These are phyloP conservation scores for Xylaria telfairii DNA, from an alignment of 495 filamentous ascomycete genomes.

Conservation along the genomic window DNA sequence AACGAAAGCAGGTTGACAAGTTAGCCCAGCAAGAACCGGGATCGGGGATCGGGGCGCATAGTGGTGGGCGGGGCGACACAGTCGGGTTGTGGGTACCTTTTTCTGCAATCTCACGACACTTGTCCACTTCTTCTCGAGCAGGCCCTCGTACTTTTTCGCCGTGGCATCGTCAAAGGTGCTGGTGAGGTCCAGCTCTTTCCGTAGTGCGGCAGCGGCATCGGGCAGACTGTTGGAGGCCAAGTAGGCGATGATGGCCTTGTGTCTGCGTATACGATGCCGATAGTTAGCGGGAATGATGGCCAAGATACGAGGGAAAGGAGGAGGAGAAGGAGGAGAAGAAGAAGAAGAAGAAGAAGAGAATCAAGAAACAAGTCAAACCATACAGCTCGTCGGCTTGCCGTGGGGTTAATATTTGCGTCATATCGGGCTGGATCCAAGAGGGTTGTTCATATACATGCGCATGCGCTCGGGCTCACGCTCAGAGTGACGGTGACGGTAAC, in stretches of 20 bases:
- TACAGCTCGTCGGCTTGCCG: conserved; percentile 92
- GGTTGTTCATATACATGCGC: conserved; percentile 7
- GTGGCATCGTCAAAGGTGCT: conserved; percentile 76
- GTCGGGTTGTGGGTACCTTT: conserved; percentile 61
- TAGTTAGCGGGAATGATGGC: neutral
- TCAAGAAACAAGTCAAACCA: conserved; percentile 39
- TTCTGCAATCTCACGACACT: conserved; percentile 89
- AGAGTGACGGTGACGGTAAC: neutral
- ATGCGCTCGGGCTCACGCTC: conserved; percentile 19
- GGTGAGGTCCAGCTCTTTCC: conserved; percentile 67
- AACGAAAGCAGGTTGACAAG: conserved; percentile 14
- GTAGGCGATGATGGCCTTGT: conserved; percentile 91
- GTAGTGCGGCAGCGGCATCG: conserved; percentile 70
- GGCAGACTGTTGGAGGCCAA: conserved; percentile 72
- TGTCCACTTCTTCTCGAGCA: conserved; percentile 97
- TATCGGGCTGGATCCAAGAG: conserved; percentile 36
- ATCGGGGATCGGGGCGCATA: conserved; percentile 8
- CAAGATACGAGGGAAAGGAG: neutral
- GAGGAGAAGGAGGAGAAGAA: too few species aligned
- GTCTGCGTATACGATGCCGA: conserved; percentile 49
- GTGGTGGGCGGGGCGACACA: conserved; percentile 5
- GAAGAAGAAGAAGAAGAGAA: too few species aligned
- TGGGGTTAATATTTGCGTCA: conserved; percentile 77
- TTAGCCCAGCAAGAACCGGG: conserved; percentile 13
- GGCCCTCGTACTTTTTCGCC: conserved; percentile 84